Evolutionary conservation across 2,329 filamentous ascomycete genomes (phyloP).

Genomic region (Calonectria fujianensis): DNA sequence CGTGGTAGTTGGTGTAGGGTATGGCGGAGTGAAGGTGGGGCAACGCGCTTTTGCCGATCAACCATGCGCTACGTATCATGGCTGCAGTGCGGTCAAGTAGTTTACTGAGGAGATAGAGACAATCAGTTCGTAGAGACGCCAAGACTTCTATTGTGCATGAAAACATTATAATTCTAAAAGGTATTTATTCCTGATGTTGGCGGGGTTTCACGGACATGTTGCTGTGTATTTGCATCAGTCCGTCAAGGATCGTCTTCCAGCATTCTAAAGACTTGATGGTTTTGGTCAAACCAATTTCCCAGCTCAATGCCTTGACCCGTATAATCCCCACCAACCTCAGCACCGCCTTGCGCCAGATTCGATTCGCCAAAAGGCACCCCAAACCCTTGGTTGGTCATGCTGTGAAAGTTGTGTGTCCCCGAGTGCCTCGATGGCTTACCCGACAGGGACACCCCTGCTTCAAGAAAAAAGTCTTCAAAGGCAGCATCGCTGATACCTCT

Average conservation of each 20-base stretch:
- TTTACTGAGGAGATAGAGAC: too few species aligned
- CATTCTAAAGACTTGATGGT: slow-evolving; percentile 2
- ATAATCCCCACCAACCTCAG: background rate
- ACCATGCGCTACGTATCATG: too few species aligned
- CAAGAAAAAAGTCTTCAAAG: background rate
- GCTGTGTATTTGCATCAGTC: too few species aligned
- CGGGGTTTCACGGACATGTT: too few species aligned
- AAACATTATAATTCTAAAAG: too few species aligned
- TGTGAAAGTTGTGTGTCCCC: background rate
- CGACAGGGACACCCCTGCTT: background rate
- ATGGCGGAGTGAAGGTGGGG: too few species aligned
- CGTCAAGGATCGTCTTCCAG: background rate
- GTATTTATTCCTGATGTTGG: too few species aligned
- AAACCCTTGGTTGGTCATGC: background rate
- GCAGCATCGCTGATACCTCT: background rate
- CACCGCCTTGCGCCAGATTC: background rate
- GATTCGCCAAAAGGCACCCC: background rate
- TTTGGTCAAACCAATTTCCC: slow-evolving; percentile 22
- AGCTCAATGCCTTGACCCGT: background rate
- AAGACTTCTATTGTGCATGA: too few species aligned
- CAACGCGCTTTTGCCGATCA: too few species aligned
- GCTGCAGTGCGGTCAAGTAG: too few species aligned
- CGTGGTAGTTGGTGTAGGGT: too few species aligned
- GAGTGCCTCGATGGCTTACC: background rate
- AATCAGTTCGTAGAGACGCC: too few species aligned